Evolutionary conservation across 2,329 filamentous ascomycete genomes (phyloP).

Genomic region (Onygenales sp.): DNA sequence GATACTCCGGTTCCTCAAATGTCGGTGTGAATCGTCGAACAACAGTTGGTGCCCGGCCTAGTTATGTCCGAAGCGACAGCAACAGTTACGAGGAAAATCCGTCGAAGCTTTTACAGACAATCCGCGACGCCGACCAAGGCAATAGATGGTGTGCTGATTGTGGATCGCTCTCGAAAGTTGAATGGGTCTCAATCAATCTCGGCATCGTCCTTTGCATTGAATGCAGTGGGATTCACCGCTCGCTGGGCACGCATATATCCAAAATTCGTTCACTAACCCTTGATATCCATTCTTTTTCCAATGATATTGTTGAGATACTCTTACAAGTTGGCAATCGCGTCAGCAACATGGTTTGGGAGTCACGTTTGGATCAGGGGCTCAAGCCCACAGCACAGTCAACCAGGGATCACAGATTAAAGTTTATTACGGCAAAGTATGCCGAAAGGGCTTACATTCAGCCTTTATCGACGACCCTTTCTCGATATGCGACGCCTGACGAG

Average conservation of each 20-base stretch:
- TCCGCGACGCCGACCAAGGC: conserved; percentile 82
- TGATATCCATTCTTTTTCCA: conserved; percentile 91
- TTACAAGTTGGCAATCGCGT: conserved; percentile 86
- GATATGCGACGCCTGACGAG: conserved; percentile 73
- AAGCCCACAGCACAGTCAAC: conserved; percentile 72
- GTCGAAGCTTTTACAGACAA: conserved; percentile 73
- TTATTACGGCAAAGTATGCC: conserved; percentile 92
- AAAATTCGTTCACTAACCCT: conserved; percentile 92
- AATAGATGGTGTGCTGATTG: conserved; percentile 95
- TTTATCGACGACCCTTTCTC: conserved; percentile 59
- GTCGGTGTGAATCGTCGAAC: conserved; percentile 67
- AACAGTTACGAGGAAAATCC: conserved; percentile 72
- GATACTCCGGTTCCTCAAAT: conserved; percentile 31
- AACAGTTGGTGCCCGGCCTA: conserved; percentile 81
- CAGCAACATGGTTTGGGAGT: conserved; percentile 96
- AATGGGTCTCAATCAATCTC: conserved; percentile 98
- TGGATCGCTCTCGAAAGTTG: conserved; percentile 80
- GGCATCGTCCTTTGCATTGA: conserved; percentile 96
- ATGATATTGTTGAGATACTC: conserved; percentile 90
- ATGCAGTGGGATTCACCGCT: conserved; percentile 94
- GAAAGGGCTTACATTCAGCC: conserved; percentile 75
- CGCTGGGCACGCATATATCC: conserved; percentile 92
- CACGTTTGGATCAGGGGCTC: conserved; percentile 60
- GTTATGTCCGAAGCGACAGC: conserved; percentile 57
- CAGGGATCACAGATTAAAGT: conserved; percentile 82